These are phyloP conservation scores for Setaria italica DNA, from an alignment of 202 grass and related monocot genomes.

Conservation along the genomic window DNA sequence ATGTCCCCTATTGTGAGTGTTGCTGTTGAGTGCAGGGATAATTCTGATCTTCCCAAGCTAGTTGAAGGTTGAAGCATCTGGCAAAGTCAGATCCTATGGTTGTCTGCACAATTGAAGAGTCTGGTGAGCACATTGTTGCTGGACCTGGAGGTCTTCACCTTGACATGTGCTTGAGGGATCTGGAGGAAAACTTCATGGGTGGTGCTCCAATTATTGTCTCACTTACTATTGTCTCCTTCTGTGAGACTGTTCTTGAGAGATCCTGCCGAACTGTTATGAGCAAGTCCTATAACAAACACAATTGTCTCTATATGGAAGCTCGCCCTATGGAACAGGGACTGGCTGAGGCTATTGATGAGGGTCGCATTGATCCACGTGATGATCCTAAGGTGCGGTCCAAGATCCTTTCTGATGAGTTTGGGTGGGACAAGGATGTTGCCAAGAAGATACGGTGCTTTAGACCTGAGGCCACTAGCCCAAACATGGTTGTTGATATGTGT, in stretches of 20 bases:
- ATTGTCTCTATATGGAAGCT: constrained; percentile 80
- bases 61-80: too few relatives aligned
- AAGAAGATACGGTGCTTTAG: constrained; percentile 88
- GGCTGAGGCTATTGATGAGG: constrained; percentile 70
- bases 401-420: constrained; percentile 70
- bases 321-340: constrained; percentile 65
- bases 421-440: constrained; percentile 79
- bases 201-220: constrained; percentile 59
- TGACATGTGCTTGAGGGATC: constrained; percentile 72
- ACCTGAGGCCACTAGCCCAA: constrained; percentile 66
- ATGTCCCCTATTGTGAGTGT: too few relatives aligned
- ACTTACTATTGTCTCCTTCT: constrained; percentile 69
- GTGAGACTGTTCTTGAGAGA: constrained; percentile 80
- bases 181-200: constrained; percentile 53
- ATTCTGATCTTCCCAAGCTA: too few relatives aligned
- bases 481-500: constrained; percentile 89
- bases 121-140: too few relatives aligned
- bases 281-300: constrained; percentile 83
- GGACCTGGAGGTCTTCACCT: background rate
- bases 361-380: constrained; percentile 66
- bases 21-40: too few relatives aligned
- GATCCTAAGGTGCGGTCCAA: constrained; percentile 71
- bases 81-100: too few relatives aligned
- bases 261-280: constrained; percentile 80
- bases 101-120: too few relatives aligned